Evolutionary conservation across 2,329 filamentous ascomycete species (phyloP).

Genomic region (Chaetothyriales sp.): DNA sequence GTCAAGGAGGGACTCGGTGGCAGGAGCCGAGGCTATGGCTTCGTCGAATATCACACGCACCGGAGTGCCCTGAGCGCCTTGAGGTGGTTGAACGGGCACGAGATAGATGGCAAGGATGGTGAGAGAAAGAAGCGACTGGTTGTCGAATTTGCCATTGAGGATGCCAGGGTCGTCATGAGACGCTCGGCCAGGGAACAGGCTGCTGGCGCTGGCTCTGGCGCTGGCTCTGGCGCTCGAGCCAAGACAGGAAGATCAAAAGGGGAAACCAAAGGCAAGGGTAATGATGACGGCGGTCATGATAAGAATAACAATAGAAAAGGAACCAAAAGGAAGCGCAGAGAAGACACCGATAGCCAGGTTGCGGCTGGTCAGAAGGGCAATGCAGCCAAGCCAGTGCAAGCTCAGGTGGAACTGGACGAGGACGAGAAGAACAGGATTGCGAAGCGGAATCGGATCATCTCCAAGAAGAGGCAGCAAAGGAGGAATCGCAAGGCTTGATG

Average conservation of each 20-base stretch:
- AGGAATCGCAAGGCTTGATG: slow-evolving; percentile 39
- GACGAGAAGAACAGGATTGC: slow-evolving; percentile 40
- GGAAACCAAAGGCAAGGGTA: slow-evolving; percentile 5
- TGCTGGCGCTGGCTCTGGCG: slow-evolving; percentile 6
- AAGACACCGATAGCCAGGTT: slow-evolving; percentile 3
- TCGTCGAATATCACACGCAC: slow-evolving; percentile 91
- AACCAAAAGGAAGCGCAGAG: slow-evolving; percentile 13
- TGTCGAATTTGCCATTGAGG: slow-evolving; percentile 96
- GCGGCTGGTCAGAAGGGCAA: slow-evolving; percentile 9
- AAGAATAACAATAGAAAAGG: slow-evolving; percentile 21
- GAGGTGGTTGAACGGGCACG: slow-evolving; percentile 76
- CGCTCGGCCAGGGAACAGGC: slow-evolving; percentile 49
- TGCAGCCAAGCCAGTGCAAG: slow-evolving; percentile 19
- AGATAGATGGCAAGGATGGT: slow-evolving; percentile 29
- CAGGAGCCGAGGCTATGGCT: slow-evolving; percentile 83
- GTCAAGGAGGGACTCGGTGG: slow-evolving; percentile 62
- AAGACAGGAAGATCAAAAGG: slow-evolving; percentile 13
- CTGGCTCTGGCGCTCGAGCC: too few species aligned
- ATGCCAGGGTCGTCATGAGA: slow-evolving; percentile 82
- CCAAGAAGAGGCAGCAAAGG: slow-evolving; percentile 65
- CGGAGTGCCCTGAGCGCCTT: slow-evolving; percentile 89
- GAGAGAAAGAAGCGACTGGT: slow-evolving; percentile 82
- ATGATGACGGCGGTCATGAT: slow-evolving; percentile 26
- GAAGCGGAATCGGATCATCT: slow-evolving; percentile 63
- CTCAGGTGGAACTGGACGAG: slow-evolving; percentile 37